A percentile compares a stretch with the other conserved stretches of the same genome.
Evolutionary conservation across 2,329 filamentous ascomycete species (phyloP).

Genomic region (Colletotrichum gigasporum): DNA sequence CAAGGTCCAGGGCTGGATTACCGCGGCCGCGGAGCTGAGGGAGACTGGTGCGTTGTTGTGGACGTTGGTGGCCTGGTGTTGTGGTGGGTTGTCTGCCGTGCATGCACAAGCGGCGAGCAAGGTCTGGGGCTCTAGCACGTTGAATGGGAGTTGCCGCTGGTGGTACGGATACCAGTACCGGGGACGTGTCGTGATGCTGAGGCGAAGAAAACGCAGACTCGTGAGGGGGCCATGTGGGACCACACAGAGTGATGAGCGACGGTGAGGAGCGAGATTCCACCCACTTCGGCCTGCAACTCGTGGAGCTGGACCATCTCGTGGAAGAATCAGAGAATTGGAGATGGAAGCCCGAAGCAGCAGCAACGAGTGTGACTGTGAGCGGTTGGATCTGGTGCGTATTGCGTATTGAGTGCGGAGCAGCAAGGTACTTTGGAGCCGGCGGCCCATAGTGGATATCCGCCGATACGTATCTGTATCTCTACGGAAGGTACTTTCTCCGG

Average conservation of each 20-base stretch:
- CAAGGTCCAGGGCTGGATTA: constrained; percentile 26
- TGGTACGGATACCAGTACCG: not conserved
- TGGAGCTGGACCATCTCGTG: not conserved
- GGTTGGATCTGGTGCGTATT: constrained; percentile 6
- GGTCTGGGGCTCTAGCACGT: constrained; percentile 1
- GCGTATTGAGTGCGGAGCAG: not conserved
- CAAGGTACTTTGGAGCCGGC: too few relatives aligned
- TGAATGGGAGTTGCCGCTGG: constrained; percentile 5
- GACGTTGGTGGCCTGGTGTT: not conserved
- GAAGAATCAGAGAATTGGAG: constrained; percentile 1
- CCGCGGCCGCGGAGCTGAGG: constrained; percentile 29
- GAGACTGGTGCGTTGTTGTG: not conserved
- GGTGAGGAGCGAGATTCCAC: not conserved
- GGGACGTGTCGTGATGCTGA: too few relatives aligned
- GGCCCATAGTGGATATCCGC: too few relatives aligned
- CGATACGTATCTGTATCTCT: too few relatives aligned
- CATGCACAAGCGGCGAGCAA: not conserved
- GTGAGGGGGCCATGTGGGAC: constrained; percentile 4
- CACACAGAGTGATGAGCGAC: not conserved
- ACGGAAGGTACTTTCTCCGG: too few relatives aligned
- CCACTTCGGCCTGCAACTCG: not conserved
- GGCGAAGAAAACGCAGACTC: not conserved
- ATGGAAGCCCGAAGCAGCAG: not conserved
- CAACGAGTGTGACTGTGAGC: not conserved
- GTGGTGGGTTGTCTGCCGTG: not conserved